Base-by-base conservation (phyloP, 306 rosid species). In the Cicer cuneatum region DNA sequence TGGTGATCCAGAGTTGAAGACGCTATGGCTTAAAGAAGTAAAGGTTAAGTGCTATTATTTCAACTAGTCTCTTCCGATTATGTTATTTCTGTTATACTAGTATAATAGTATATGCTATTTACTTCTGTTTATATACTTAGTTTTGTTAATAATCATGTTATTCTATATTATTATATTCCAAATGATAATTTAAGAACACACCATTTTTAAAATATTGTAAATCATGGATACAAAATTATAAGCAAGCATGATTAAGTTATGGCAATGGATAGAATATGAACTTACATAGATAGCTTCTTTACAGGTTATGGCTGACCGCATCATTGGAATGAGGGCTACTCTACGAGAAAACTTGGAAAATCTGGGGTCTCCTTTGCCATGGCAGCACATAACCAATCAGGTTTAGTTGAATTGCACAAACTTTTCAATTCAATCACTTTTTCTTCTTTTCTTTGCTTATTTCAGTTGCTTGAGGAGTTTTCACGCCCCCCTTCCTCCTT, bases 281-380 rank as follows among this genome's bases (percentile, higher is more conserved):
- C 78, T 69, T 37, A 49, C 15, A 33, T 41, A 19, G 14, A 15
- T 80, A 7, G 5, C 63, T 40, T 58, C 56, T 77, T 41, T 73
- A 40, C 88, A 94, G 97, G 93, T 69, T 71, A 94, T 94, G 98
- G 97, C 98, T 37, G 93, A 91, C 71, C 93, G 97, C 77, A 94
- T 94, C 29, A 94, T 94, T 5, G 97, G 93, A 77, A 91, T 90
- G 97, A 80, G 98, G 75, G 46, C 86, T 16, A 70, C 90, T 18
- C 86, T 90, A 29, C 85, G 90, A 58, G 95, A 91, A 61, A 88
- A 82, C 74, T 84, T 94, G 18, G 96, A 94, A 71, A 94, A 88
- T 45, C 73, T 85, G 42, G 93, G 92, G 1, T 94, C 98, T 65
- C 79, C 88, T 33, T 79, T 91, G 43, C 78, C 94, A 38, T 94